These are phyloP conservation scores for Parietaria judaica DNA, from an alignment of 306 rosid species.

Conservation along the genomic window DNA sequence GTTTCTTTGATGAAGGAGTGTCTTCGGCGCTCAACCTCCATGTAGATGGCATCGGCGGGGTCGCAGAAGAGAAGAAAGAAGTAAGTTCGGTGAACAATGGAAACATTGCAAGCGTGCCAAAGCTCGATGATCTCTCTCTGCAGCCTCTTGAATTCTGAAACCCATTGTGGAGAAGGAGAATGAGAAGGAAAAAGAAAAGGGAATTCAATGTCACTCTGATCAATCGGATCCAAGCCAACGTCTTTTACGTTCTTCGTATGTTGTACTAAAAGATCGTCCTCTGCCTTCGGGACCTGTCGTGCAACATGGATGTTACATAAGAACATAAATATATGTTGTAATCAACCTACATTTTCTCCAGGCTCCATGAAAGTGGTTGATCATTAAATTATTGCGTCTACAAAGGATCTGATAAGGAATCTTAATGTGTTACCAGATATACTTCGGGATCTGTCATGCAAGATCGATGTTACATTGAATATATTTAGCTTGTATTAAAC, in stretches of 20 bases:
- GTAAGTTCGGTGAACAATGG: slow-evolving; percentile 91
- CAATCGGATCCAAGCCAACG: slow-evolving; percentile 62
- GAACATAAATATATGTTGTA: not conserved
- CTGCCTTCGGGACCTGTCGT: slow-evolving; percentile 38
- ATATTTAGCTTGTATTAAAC: not conserved
- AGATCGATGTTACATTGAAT: slow-evolving; percentile 9
- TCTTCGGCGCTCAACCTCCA: slow-evolving; percentile 88
- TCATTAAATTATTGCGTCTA: too few relatives aligned
- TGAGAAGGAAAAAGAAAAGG: not conserved
- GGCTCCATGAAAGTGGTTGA: too few relatives aligned
- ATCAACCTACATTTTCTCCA: too few relatives aligned
- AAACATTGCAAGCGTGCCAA: slow-evolving; percentile 78
- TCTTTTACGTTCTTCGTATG: slow-evolving; percentile 48
- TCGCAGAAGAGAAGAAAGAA: slow-evolving; percentile 86
- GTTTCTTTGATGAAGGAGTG: slow-evolving; percentile 59
- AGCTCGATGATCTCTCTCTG: slow-evolving; percentile 71
- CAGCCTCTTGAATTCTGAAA: slow-evolving; percentile 62
- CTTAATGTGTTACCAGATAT: too few relatives aligned
- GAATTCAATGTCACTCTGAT: slow-evolving; percentile 35
- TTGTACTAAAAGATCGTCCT: slow-evolving; percentile 14
- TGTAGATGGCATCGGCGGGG: slow-evolving; percentile 63
- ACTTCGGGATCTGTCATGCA: slow-evolving; percentile 35
- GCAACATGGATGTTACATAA: slow-evolving; percentile 16
- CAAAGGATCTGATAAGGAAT: too few relatives aligned
- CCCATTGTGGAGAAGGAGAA: slow-evolving; percentile 44